Conservation (phyloP, 2,329 filamentous ascomycete genomes). For the Neocatenulostroma microsporum region DNA sequence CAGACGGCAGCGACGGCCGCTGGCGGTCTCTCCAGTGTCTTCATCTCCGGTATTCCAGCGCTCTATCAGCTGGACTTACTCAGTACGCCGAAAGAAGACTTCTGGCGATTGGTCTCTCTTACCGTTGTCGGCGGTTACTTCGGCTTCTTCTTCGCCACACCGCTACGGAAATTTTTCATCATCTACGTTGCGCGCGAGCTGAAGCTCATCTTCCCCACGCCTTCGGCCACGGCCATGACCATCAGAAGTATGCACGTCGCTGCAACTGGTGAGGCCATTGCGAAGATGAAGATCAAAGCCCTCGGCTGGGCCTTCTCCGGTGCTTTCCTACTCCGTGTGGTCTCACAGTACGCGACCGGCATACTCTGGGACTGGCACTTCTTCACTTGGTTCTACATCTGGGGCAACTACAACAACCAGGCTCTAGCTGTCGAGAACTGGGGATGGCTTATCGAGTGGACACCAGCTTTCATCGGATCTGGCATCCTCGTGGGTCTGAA, state of each 20-base stretch:
- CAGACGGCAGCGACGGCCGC: constrained; percentile 54
- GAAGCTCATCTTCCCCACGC: constrained; percentile 52
- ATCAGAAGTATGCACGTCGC: constrained; percentile 57
- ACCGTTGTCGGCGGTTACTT: constrained; percentile 57
- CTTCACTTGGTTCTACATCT: constrained; percentile 47
- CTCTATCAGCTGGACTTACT: constrained; percentile 51
- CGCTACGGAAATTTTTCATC: constrained; percentile 58
- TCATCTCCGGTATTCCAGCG: constrained; percentile 53
- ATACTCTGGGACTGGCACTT: constrained; percentile 45
- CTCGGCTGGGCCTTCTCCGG: constrained; percentile 44
- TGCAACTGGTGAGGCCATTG: constrained; percentile 44
- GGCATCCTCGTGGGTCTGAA: constrained; percentile 53
- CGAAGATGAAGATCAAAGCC: constrained; percentile 51
- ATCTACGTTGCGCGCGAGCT: constrained; percentile 56
- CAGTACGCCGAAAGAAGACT: constrained; percentile 47
- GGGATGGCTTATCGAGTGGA: constrained; percentile 44
- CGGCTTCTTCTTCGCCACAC: constrained; percentile 56
- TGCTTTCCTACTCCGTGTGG: constrained; percentile 48
- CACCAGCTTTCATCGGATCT: constrained; percentile 9
- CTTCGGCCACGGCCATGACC: constrained; percentile 54
- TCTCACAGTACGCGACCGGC: constrained; percentile 52
- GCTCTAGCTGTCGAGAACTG: constrained; percentile 52
- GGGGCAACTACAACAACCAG: constrained; percentile 45
- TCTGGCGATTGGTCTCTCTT: constrained; percentile 51
- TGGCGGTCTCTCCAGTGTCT: constrained; percentile 51